These are phyloP conservation scores for Sicyos edulis DNA, from an alignment of 306 rosid genomes.

Conservation along the genomic window DNA sequence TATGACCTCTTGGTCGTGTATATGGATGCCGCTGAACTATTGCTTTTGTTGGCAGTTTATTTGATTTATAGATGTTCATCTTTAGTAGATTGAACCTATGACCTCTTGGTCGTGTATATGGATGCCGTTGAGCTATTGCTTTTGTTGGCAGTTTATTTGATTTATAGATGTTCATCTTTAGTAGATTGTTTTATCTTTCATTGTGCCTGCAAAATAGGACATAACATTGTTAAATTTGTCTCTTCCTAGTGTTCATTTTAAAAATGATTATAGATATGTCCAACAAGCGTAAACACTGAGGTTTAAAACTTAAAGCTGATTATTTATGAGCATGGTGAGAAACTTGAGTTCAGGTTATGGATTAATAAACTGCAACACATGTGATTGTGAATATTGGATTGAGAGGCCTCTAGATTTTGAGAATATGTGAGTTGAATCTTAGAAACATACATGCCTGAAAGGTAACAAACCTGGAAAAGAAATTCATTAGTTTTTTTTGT, in stretches of 20 bases:
- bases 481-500: not conserved
- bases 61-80: too few species aligned
- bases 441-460: not conserved
- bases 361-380: not conserved
- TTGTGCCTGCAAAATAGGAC: not conserved
- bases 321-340: not conserved
- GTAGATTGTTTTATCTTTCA: not conserved
- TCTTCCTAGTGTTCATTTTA: not conserved
- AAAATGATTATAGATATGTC: not conserved
- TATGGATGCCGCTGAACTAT: too few species aligned
- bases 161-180: not conserved
- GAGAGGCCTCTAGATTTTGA: not conserved
- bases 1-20: too few species aligned
- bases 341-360: slow-evolving; percentile 1
- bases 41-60: too few species aligned
- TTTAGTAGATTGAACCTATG: too few species aligned
- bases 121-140: too few species aligned
- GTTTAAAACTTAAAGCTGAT: slow-evolving; percentile 1
- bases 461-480: not conserved
- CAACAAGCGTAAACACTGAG: not conserved
- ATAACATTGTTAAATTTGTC: not conserved
- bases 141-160: not conserved
- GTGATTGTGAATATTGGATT: not conserved
- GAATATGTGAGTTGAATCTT: not conserved
- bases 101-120: too few species aligned